A percentile compares a stretch with the other conserved stretches of the same genome.
Evolutionary conservation across 441 rosid genomes (phyloP).

Genomic region (Gossypium trilobum): DNA sequence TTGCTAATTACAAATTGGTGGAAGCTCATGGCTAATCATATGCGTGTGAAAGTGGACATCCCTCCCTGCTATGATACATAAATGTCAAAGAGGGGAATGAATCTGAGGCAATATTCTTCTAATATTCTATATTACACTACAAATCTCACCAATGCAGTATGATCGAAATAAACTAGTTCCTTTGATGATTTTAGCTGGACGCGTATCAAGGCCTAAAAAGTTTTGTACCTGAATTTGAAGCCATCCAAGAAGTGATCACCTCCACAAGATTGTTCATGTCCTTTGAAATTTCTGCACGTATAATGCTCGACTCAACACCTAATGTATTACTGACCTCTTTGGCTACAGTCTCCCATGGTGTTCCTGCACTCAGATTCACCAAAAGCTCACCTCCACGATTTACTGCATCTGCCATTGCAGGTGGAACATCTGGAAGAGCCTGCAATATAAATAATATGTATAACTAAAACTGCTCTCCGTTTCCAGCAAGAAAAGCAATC

Average conservation of each 20-base stretch:
- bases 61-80: background rate
- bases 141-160: background rate
- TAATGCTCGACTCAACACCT: conserved; percentile 50
- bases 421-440: conserved; percentile 92
- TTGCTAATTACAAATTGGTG: background rate
- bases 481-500: conserved; percentile 1
- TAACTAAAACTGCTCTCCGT: background rate
- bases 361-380: conserved; percentile 66
- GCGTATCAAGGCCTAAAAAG: conserved; percentile 37
- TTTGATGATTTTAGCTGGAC: background rate
- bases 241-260: conserved; percentile 66
- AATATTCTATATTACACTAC: background rate
- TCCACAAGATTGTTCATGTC: conserved; percentile 59
- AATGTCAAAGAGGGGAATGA: background rate
- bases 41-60: background rate
- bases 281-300: conserved; percentile 60
- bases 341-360: conserved; percentile 87
- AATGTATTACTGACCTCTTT: conserved; percentile 77
- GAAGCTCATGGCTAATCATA: background rate
- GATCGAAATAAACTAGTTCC: background rate
- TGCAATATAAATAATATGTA: conserved; percentile 21
- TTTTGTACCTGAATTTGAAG: conserved; percentile 55
- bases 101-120: background rate
- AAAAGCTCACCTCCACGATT: conserved; percentile 72
- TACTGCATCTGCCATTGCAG: conserved; percentile 91